phyloP scores from a whole-genome alignment of 192 early-diverging fungal species.

The Podila epicladia region DNA sequence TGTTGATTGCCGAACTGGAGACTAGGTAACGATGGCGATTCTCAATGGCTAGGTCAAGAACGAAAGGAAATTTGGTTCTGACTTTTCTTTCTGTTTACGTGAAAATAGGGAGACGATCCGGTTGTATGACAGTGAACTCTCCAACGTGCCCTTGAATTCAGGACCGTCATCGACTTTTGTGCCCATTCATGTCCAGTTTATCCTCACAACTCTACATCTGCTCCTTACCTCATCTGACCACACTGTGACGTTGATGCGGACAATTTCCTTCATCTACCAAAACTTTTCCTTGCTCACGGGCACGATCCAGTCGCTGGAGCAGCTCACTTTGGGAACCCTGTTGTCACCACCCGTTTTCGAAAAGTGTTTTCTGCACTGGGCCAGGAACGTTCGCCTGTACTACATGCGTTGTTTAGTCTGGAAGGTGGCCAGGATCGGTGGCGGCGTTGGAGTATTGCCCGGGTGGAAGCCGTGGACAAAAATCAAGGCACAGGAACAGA shows the following conservation, averaged over 20 bases:
- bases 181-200: constrained; percentile 53
- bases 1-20: constrained; percentile 53
- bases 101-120: constrained; percentile 33
- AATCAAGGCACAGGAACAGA: not conserved
- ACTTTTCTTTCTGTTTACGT: not conserved
- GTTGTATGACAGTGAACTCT: constrained; percentile 43
- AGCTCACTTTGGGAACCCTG: constrained; percentile 48
- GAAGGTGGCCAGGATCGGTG: constrained; percentile 53
- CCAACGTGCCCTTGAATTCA: constrained; percentile 15
- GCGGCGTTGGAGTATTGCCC: constrained; percentile 40
- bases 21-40: constrained; percentile 24
- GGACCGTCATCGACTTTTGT: constrained; percentile 17
- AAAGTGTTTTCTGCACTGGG: constrained; percentile 60
- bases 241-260: constrained; percentile 56
- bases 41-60: not conserved
- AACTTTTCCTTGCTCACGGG: constrained; percentile 59
- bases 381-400: constrained; percentile 58
- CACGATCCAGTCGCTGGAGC: constrained; percentile 40
- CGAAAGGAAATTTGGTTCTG: not conserved
- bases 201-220: constrained; percentile 49
- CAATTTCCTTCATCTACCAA: constrained; percentile 59
- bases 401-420: constrained; percentile 59
- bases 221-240: constrained; percentile 57
- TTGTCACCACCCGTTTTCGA: constrained; percentile 54
- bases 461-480: constrained; percentile 33